Evolutionary conservation across 768 basidiomycete genomes (phyloP).

Genomic region (Xerocomellus intermedius): DNA sequence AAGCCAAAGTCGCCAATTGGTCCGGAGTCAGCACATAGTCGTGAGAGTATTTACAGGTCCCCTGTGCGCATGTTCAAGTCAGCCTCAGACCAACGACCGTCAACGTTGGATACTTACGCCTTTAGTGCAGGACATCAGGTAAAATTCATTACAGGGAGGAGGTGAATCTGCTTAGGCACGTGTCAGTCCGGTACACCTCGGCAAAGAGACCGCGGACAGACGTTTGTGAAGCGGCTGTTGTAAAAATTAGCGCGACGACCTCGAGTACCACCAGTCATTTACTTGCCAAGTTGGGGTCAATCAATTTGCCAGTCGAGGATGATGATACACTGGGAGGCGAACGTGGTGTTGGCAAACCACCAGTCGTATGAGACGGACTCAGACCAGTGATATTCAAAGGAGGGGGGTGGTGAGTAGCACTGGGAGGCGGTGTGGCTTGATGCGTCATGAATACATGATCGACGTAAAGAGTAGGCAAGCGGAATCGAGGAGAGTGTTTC

Average conservation of each 20-base stretch:
- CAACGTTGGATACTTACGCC: conserved; percentile 45
- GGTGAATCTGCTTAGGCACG: conserved; percentile 56
- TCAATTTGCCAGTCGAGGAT: conserved; percentile 32
- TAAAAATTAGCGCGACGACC: conserved; percentile 6
- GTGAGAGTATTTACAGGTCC: conserved; percentile 81
- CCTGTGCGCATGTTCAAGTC: conserved; percentile 36
- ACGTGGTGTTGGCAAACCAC: conserved; percentile 66
- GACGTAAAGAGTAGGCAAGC: conserved; percentile 52
- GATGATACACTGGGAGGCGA: conserved; percentile 46
- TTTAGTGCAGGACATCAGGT: conserved; percentile 81
- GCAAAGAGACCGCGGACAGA: conserved; percentile 36
- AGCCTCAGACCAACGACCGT: conserved; percentile 14
- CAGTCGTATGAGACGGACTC: conserved; percentile 46
- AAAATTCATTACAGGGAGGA: conserved; percentile 83
- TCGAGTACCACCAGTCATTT: neutral
- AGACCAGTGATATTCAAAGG: conserved; percentile 45
- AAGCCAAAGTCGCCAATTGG: conserved; percentile 66
- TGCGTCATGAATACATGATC: conserved; percentile 47
- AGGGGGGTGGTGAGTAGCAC: conserved; percentile 39
- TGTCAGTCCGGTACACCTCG: conserved; percentile 1
- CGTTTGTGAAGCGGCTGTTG: conserved; percentile 75
- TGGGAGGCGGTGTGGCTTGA: conserved; percentile 22
- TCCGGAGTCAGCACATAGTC: conserved; percentile 71
- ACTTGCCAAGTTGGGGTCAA: conserved; percentile 66
- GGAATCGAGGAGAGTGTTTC: conserved; percentile 44